phyloP scores from a whole-genome alignment of 2,329 filamentous ascomycete genomes.

The Beauveria varroae region DNA sequence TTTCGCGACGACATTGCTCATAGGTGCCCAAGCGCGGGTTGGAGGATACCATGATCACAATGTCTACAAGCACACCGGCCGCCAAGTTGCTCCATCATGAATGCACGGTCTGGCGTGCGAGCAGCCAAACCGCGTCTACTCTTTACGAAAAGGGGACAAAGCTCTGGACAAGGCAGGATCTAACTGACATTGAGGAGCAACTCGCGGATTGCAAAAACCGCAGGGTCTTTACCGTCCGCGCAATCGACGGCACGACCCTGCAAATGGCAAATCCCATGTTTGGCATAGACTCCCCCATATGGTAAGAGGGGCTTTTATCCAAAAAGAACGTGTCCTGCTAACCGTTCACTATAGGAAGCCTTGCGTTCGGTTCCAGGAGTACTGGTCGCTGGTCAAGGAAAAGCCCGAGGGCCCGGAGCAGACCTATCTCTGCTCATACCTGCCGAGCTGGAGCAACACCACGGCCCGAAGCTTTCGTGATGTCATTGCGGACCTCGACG shows the following conservation, averaged over 20 bases:
- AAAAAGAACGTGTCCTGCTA: background rate
- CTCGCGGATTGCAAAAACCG: background rate
- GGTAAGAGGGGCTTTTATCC: background rate
- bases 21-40: background rate
- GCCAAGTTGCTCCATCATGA: background rate
- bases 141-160: constrained; percentile 3
- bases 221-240: background rate
- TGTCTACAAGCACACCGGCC: too few species aligned
- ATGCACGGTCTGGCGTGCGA: constrained; percentile 9
- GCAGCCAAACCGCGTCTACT: background rate
- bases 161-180: background rate
- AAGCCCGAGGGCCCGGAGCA: background rate
- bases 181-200: background rate
- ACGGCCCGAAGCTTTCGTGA: background rate
- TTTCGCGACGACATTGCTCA: background rate
- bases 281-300: background rate
- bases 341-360: background rate
- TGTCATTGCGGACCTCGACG: background rate
- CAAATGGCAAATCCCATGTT: background rate
- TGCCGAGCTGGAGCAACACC: background rate
- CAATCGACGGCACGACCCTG: background rate
- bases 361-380: constrained; percentile 6
- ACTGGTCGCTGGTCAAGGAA: constrained; percentile 2
- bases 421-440: background rate
- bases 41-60: background rate